A percentile compares a stretch with the other conserved stretches of the same genome.
Conservation (phyloP, 768 basidiomycete species). For the Gloeophyllum trabeum region DNA sequence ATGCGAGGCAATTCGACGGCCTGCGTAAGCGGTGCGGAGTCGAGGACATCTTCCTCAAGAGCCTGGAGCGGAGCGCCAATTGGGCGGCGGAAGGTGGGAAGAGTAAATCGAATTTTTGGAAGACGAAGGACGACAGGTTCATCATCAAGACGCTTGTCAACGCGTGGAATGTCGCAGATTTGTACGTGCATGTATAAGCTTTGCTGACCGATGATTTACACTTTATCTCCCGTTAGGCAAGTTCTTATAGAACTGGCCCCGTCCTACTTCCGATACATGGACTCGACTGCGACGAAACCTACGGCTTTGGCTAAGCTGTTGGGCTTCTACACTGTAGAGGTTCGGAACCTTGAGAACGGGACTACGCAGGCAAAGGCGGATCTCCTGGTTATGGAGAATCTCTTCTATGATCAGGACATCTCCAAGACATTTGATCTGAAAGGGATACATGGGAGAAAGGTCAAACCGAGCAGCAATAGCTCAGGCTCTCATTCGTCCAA, state of each 20-base stretch:
- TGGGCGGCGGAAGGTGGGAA: conserved; percentile 79
- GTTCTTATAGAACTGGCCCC: conserved; percentile 69
- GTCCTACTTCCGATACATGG: conserved; percentile 72
- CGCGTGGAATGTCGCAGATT: conserved; percentile 79
- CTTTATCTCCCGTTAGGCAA: conserved; percentile 40
- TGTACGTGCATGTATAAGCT: too few species aligned
- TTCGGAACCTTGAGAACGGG: conserved; percentile 62
- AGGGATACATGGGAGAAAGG: conserved; percentile 70
- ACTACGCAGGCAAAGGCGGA: conserved; percentile 57
- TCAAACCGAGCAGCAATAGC: conserved; percentile 32
- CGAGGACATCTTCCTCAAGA: conserved; percentile 48
- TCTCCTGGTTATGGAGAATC: conserved; percentile 77
- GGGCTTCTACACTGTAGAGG: conserved; percentile 73
- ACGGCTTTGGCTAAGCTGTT: conserved; percentile 71
- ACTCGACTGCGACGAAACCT: conserved; percentile 50
- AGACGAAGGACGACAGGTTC: conserved; percentile 65
- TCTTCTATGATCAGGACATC: conserved; percentile 63
- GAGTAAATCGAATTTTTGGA: conserved; percentile 75
- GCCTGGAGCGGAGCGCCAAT: conserved; percentile 43
- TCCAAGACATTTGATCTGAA: conserved; percentile 72
- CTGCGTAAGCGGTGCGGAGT: conserved; percentile 59
- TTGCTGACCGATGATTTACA: background rate
- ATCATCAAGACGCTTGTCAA: conserved; percentile 81
- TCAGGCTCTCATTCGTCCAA: conserved; percentile 33
- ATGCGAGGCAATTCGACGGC: conserved; percentile 69